A percentile compares a stretch with the other conserved stretches of the same genome.
These are phyloP conservation scores for Termitomyces heimii DNA, from an alignment of 768 basidiomycete genomes.

Conservation along the genomic window DNA sequence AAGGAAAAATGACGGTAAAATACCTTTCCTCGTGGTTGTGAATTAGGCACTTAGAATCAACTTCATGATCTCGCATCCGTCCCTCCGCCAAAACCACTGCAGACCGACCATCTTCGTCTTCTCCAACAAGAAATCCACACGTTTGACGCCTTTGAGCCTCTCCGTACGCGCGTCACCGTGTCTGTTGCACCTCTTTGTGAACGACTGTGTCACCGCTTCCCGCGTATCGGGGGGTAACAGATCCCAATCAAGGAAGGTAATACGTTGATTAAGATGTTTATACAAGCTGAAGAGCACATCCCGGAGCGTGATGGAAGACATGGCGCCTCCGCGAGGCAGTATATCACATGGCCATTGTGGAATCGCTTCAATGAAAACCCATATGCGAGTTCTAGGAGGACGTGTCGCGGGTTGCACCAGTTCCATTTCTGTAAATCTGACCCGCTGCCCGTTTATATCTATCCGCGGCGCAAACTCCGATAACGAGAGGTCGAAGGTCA, in stretches of 20 bases:
- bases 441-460: slow-evolving; percentile 24
- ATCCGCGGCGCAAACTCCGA: slow-evolving; percentile 41
- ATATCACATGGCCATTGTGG: slow-evolving; percentile 59
- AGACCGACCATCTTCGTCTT: slow-evolving; percentile 47
- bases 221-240: slow-evolving; percentile 25
- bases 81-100: slow-evolving; percentile 26
- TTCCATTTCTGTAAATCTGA: slow-evolving; percentile 18
- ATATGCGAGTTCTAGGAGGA: slow-evolving; percentile 45
- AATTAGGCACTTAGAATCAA: slow-evolving; percentile 13
- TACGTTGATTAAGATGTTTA: slow-evolving; percentile 35
- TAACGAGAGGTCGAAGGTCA: slow-evolving; percentile 53
- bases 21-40: background rate
- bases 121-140: slow-evolving; percentile 52
- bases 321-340: slow-evolving; percentile 38
- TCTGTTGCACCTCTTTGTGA: slow-evolving; percentile 28
- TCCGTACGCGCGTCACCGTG: slow-evolving; percentile 19
- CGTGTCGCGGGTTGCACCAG: slow-evolving; percentile 49
- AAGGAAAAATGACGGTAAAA: background rate
- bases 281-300: slow-evolving; percentile 53
- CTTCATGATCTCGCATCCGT: slow-evolving; percentile 30
- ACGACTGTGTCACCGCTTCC: slow-evolving; percentile 29
- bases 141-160: slow-evolving; percentile 47
- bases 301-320: slow-evolving; percentile 46
- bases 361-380: slow-evolving; percentile 48
- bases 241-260: slow-evolving; percentile 33